Percentiles rank a stretch among this genome's conserved stretches.
Evolutionary conservation across 2,329 filamentous ascomycete genomes (phyloP).

Genomic region (Curvularia spicifera): DNA sequence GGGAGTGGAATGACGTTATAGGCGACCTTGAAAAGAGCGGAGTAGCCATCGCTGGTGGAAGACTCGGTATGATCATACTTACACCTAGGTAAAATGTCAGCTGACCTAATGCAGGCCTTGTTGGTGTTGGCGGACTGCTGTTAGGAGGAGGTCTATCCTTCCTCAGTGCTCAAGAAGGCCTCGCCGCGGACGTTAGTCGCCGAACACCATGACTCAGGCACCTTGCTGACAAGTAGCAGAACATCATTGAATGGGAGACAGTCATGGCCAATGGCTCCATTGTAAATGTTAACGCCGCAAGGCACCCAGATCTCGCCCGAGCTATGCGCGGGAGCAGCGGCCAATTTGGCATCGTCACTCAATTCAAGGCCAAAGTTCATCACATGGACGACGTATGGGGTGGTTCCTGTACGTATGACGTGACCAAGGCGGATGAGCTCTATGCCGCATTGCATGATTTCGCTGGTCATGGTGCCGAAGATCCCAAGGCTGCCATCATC

Average conservation of each 20-base stretch:
- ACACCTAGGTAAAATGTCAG: background rate
- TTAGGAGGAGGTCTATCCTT: conserved; percentile 33
- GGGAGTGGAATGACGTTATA: conserved; percentile 52
- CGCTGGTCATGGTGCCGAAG: conserved; percentile 29
- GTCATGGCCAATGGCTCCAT: conserved; percentile 42
- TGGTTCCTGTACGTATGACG: conserved; percentile 46
- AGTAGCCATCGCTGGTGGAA: conserved; percentile 44
- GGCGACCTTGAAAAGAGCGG: conserved; percentile 43
- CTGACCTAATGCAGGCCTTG: conserved; percentile 22
- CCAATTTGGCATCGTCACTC: conserved; percentile 39
- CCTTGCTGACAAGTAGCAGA: conserved; percentile 18
- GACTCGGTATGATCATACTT: conserved; percentile 22
- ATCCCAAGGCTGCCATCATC: conserved; percentile 36
- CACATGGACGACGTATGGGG: conserved; percentile 49
- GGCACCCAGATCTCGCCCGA: conserved; percentile 43
- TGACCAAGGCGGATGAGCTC: conserved; percentile 35
- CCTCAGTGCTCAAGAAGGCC: conserved; percentile 33
- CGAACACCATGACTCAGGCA: background rate
- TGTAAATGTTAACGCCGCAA: conserved; percentile 30
- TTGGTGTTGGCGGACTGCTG: conserved; percentile 32
- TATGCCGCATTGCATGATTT: conserved; percentile 46
- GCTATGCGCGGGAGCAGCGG: conserved; percentile 40
- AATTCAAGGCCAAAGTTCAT: conserved; percentile 31
- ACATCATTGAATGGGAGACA: conserved; percentile 43
- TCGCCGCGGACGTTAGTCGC: conserved; percentile 35